Base-by-base conservation (phyloP, 2,329 filamentous ascomycete genomes). In the Zarea fungicola region DNA sequence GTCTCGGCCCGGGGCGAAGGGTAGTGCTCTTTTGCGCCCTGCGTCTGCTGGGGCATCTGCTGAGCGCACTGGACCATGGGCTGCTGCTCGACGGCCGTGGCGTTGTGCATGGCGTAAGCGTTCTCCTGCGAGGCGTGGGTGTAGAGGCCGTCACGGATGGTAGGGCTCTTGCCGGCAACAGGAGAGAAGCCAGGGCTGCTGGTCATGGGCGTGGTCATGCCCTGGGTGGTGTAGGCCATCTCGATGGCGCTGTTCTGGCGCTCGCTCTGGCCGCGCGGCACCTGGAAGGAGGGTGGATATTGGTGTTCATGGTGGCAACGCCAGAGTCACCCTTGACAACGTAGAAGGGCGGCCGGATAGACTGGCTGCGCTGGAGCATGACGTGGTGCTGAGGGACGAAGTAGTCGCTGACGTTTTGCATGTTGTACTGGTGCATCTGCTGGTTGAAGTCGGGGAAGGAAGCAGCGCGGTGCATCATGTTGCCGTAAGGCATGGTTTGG, bases 181-280 rank as follows among this genome's bases (percentile, higher is more conserved):
- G 78, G 73, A 6, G 80, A 82, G 62, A 80, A 82, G 57, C 69
- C 73, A 1, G 80, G 79, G 57, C 80, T 83, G 61, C 74, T 82
- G 54, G 81, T 74, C 29, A 81, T 67, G n/a, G 78, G 73, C 6
- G 71, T 70, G 21, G 71, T 62, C 51, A 76, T 70, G 35, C 68
- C n/a, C n/a, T n/a, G n/a, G 6, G 70, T 58, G 14, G 69, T 66
- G 55, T 76, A 78, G 0, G 77, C 67, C 16, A 81, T 74, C 41
- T 78, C 75, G n/a, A 77, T 64, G 14, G 7, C n/a, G n/a, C n/a
- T n/a, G n/a, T n/a, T n/a, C n/a, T 71, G 66, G 37, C 69, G 64
- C 48, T 76, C 74, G 21, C 71, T 65, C 37, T 72, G 70, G 54
- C 73, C 72, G 26, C 72, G 69, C 14, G 73, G 69, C 44, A 78